phyloP scores from a whole-genome alignment of 176 grass and related monocot species.

The Lolium rigidum region DNA sequence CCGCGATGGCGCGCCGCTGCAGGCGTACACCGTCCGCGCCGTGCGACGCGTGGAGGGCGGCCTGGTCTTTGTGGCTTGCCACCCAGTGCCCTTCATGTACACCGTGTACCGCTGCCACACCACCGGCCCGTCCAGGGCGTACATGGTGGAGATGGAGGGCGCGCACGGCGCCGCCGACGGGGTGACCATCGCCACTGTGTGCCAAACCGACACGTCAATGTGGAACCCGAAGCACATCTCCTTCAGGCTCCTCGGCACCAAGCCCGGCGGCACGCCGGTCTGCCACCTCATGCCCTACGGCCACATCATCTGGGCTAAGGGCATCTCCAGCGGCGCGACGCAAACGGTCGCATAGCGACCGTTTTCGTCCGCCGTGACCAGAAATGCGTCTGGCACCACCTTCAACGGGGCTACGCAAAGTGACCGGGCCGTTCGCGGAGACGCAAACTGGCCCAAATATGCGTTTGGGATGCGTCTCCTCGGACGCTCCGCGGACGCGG shows the following conservation, averaged over 20 bases:
- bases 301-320: conserved; percentile 51
- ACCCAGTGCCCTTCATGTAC: conserved; percentile 50
- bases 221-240: conserved; percentile 60
- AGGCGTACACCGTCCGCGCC: conserved; percentile 34
- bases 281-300: conserved; percentile 67
- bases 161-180: background rate
- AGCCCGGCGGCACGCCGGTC: conserved; percentile 44
- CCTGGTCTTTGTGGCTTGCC: conserved; percentile 52
- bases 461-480: too few relatives aligned
- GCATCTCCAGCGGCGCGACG: too few relatives aligned
- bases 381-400: too few relatives aligned
- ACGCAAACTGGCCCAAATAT: too few relatives aligned
- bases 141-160: conserved; percentile 55
- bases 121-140: conserved; percentile 53
- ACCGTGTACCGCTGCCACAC: conserved; percentile 61
- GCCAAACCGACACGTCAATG: conserved; percentile 55
- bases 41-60: conserved; percentile 26
- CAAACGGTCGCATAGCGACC: too few relatives aligned
- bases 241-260: conserved; percentile 61
- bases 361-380: too few relatives aligned
- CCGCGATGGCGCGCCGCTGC: conserved; percentile 31
- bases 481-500: too few relatives aligned
- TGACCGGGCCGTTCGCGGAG: too few relatives aligned
- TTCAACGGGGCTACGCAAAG: too few relatives aligned
- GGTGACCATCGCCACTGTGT: conserved; percentile 45